Base-by-base conservation (phyloP, 805 yeast genomes). In the Candida dajiaensis region DNA sequence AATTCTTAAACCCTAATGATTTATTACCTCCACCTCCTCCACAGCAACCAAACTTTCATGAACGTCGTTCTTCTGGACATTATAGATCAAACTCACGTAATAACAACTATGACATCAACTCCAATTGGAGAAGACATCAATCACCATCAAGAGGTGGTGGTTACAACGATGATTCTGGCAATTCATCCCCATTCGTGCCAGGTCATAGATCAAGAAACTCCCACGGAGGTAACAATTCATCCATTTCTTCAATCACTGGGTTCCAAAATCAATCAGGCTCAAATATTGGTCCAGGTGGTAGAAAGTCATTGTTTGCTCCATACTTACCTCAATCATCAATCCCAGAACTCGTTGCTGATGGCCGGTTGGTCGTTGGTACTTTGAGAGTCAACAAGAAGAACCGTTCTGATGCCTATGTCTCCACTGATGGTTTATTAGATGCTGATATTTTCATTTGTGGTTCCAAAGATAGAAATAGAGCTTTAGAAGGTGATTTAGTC, bases 371-470 rank as follows among this genome's bases (percentile, higher is more conserved):
- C 8, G 83, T 95, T 3, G 99, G 99, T 57, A 85, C 84, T 23
- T 72, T 94, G 57, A 78, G 99, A 54, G 99, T 94, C 39, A 94
- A 94, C 69, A 90, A 89, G 67, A 94, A 94, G 67, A 94, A 94
- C 65, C 77, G 99, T 58, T 89, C 97, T 1, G 98, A 94, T 68
- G 99, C 99, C 0, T 94, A 95, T 68, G 98, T 94, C n/a, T 81
- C 96, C 7, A 92, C 98, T 1, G 97, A 90, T 64, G 97, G 97
- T 1, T 76, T 90, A 28, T 75, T 94, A 52, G 99, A 94, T 66
- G 95, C 99, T 0, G 99, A 94, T 66, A 89, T 94, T 50, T 94
- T 89, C 62, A 94, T 94, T 54, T 94, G 98, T 71, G 99, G 99
- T 11, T 90, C 98, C 11, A 94, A 94, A 65, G 99, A 94, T 67